phyloP scores from a whole-genome alignment of 768 basidiomycete species.

The Macrocybe gigantea region DNA sequence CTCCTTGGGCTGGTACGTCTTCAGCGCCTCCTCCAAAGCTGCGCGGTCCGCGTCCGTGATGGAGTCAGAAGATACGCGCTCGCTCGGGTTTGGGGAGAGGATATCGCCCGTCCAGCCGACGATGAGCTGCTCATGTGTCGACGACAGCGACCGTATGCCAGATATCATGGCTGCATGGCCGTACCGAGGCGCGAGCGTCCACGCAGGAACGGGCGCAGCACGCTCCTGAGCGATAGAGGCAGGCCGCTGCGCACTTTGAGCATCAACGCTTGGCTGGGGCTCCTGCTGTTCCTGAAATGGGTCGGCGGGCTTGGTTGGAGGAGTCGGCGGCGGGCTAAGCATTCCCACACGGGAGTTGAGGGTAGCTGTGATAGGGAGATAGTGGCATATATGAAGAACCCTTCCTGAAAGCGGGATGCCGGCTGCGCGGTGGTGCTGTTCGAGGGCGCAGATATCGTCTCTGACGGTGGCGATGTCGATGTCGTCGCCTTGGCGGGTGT shows the following conservation, averaged over 20 bases:
- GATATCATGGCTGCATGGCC: conserved; percentile 95
- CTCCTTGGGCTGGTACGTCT: conserved; percentile 54
- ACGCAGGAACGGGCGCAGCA: conserved; percentile 29
- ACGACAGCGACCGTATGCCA: conserved; percentile 79
- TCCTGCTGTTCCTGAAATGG: too few species aligned
- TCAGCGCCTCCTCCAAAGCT: conserved; percentile 61
- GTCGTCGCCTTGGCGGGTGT: conserved; percentile 58
- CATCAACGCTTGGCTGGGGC: too few species aligned
- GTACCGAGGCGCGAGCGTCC: conserved; percentile 75
- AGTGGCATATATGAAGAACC: conserved; percentile 89
- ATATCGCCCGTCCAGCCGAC: conserved; percentile 95
- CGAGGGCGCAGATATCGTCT: conserved; percentile 63
- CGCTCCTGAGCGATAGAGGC: conserved; percentile 8
- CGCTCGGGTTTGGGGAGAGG: conserved; percentile 38
- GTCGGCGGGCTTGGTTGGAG: conserved; percentile 49
- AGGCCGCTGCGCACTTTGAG: not conserved
- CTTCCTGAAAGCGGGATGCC: conserved; percentile 78
- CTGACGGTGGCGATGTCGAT: conserved; percentile 71
- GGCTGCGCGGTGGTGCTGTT: conserved; percentile 62
- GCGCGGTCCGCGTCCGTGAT: conserved; percentile 59
- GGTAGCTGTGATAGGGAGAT: conserved; percentile 74
- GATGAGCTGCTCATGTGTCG: conserved; percentile 85
- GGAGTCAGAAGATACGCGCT: conserved; percentile 40
- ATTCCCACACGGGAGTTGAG: conserved; percentile 47
- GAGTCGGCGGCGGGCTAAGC: conserved; percentile 73